Base-by-base conservation (phyloP, 1,284 basidiomycete genomes). In the Mycosarcoma maydis region DNA sequence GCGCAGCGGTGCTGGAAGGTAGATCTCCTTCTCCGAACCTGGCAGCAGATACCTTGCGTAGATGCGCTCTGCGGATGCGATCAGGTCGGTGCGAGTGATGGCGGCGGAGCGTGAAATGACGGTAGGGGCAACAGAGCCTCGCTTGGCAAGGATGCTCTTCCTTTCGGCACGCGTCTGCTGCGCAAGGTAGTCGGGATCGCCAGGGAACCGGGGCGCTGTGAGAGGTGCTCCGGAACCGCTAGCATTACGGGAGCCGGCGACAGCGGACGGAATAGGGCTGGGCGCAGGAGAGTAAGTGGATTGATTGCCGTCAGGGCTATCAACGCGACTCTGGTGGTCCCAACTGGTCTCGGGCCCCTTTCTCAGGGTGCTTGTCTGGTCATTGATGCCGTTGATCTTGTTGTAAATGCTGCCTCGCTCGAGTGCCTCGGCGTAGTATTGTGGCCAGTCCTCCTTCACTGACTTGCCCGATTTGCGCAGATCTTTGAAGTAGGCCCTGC, bases 401-500 rank as follows among this genome's bases (percentile, higher is more conserved):
- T 92, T 91, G 80, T 97, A 97, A 67, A 94, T 93, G 19, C 90
- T 91, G 10, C 92, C 92, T 32, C 92, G 85, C 53, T 90, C 86
- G 42, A 91, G 81, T 74, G 47, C 84, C 82, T 39, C 84, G 80
- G 43, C 82, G 87, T 92, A 94, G 80, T 94, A 98, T 81, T 94
- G 91, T 6, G 95, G 95, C 94, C 94, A 98, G 82, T 97, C 95
- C 19, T 96, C 92, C 81, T 90, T 90, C 76, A 98, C 90, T 9
- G 89, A 88, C 33, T 91, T 88, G 8, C 94, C 94, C 2, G 92
- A 93, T 84, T 94, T 93, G 78, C 92, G 89, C 61, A 98, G 87
- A 82, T 98, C 95, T 85, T 97, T 96, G 87, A 98, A 97, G 83
- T 97, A 98, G 7, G 94, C 95, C 59, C 94, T 88, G 83, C 94